A percentile compares a stretch with the other conserved stretches of the same genome.
phyloP scores from a whole-genome alignment of 2,329 filamentous ascomycete species.

The Xylaria sp. region DNA sequence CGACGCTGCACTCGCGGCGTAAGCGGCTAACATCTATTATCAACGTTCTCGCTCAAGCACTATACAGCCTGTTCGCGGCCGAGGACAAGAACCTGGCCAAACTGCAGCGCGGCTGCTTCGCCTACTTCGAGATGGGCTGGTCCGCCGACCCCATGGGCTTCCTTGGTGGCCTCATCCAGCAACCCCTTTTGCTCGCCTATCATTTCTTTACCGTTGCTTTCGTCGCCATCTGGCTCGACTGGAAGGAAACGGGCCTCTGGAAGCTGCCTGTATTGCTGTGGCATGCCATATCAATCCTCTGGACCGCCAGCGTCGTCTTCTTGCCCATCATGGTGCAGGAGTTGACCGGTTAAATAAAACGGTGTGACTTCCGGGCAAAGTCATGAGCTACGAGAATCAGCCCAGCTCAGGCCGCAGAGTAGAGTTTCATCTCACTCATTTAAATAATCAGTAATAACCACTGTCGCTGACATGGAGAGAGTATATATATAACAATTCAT shows the following conservation, averaged over 20 bases:
- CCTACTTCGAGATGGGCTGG: constrained; percentile 83
- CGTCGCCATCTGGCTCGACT: constrained; percentile 79
- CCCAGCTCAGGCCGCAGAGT: background rate
- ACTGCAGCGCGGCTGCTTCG: constrained; percentile 90
- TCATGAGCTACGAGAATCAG: background rate
- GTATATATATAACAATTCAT: background rate
- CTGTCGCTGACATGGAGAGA: background rate
- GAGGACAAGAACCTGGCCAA: constrained; percentile 79
- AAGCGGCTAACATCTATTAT: constrained; percentile 87
- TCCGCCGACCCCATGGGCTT: constrained; percentile 83
- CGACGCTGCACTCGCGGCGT: constrained; percentile 84
- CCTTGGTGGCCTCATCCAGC: constrained; percentile 81
- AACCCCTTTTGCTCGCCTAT: constrained; percentile 81
- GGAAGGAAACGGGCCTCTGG: constrained; percentile 62
- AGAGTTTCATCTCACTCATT: background rate
- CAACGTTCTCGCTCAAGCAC: constrained; percentile 95
- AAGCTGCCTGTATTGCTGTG: constrained; percentile 73
- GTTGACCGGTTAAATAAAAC: constrained; percentile 50
- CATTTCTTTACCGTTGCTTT: constrained; percentile 97
- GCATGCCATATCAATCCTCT: constrained; percentile 76
- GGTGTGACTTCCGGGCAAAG: background rate
- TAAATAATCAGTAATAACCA: constrained; percentile 20
- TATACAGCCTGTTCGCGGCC: constrained; percentile 92
- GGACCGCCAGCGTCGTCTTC: constrained; percentile 83
- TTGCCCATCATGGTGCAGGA: constrained; percentile 83